These are phyloP conservation scores for Diutina siamensis DNA, from an alignment of 1,139 yeast genomes.

Conservation along the genomic window DNA sequence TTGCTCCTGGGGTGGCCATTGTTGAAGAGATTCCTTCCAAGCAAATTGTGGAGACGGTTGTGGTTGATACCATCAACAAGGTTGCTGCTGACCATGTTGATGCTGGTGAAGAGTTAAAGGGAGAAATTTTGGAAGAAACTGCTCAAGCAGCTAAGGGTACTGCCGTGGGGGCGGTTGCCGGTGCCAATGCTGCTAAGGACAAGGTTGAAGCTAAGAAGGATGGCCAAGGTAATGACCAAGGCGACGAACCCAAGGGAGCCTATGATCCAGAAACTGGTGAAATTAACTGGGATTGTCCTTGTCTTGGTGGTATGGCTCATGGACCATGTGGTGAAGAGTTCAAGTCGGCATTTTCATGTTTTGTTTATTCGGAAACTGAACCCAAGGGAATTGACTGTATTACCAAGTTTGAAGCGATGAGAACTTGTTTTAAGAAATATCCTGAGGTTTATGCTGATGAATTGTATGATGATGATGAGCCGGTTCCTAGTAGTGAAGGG, in stretches of 20 bases:
- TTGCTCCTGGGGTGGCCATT: not conserved
- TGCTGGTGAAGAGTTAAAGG: not conserved
- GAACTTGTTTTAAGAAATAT: conserved; percentile 83
- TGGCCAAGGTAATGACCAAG: conserved; percentile 11
- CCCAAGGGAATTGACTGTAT: conserved; percentile 21
- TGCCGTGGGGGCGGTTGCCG: not conserved
- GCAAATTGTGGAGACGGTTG: not conserved
- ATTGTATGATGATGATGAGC: conserved; percentile 61
- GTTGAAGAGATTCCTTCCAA: not conserved
- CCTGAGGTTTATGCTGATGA: conserved; percentile 95
- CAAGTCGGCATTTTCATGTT: conserved; percentile 92
- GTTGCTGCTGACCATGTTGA: not conserved
- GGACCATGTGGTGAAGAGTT: conserved; percentile 99
- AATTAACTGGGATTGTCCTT: conserved; percentile 99
- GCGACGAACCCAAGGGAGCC: conserved; percentile 42
- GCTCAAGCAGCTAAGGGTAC: not conserved
- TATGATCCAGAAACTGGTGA: conserved; percentile 97
- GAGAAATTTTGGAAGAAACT: not conserved
- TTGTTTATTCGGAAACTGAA: conserved; percentile 87
- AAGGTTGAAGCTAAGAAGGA: conserved; percentile 10
- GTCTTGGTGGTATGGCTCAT: conserved; percentile 97
- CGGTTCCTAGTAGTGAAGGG: not conserved
- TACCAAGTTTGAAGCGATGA: conserved; percentile 29
- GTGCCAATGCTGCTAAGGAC: conserved; percentile 2
- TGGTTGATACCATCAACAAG: not conserved